Evolutionary conservation across 1,284 basidiomycete species (phyloP), one percentile per base, ranked within the genome.

Genomic region (Moesziomyces globuligerus): DNA sequence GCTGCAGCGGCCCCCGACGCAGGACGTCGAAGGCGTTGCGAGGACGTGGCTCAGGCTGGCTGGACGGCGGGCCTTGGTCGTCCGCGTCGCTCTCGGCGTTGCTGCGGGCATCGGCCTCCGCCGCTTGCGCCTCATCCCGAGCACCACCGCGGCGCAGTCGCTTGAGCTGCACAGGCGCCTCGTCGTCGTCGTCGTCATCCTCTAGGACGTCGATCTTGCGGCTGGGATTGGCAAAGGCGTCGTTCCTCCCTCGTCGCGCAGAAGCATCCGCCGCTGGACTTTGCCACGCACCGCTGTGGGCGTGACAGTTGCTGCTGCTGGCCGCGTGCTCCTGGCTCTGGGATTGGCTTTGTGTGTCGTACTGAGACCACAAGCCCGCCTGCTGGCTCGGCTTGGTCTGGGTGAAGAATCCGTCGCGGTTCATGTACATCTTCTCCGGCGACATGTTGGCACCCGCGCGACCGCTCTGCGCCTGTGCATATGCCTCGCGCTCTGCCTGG

Each of bases 321-420:
- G 47, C 37, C 24, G 37, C 18, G 7, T 10, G 24, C 26, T n/a
- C 37, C 37, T 54, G 57, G 26, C 62, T 70, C 46, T 65, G 62
- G 41, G 52, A 57, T 20, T 68, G 48, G 26, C 40, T 42, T 40
- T 53, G 54, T 13, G 42, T 61, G 26, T 64, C 65, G 25, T 60
- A 59, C 56, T 60, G 59, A 13, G 60, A 55, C 70, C 52, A 69
- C 7, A 45, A 15, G 4, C 48, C 56, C 26, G 25, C 36, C 41
- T 53, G 55, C 51, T 60, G 44, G 28, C 65, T 51, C 13, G 75
- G 78, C 59, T 73, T 77, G 28, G 78, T 80, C 58, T 80, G 78
- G 1, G 78, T 80, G 36, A 78, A 79, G 48, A 79, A 80, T 7
- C 78, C 78, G 13, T 79, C 75, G 20, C 61, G 51, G 40, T 80